Evolutionary conservation across 2,329 filamentous ascomycete species (phyloP).

Genomic region (Pestalotiopsis sp.): DNA sequence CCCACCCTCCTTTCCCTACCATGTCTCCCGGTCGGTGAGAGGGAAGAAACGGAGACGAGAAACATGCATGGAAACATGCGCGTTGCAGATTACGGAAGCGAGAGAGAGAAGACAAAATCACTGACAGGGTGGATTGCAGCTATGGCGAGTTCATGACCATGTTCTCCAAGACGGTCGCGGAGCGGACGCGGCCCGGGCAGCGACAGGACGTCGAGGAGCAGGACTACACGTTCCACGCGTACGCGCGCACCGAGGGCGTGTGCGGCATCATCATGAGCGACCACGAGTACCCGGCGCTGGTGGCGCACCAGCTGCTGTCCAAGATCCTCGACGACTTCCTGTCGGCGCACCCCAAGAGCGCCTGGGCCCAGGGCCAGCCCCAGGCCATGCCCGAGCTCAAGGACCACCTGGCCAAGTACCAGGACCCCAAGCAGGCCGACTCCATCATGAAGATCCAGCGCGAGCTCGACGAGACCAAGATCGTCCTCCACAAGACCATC

Average conservation of each 20-base stretch:
- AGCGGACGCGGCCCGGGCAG: constrained; percentile 78
- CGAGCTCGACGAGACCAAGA: constrained; percentile 96
- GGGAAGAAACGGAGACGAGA: background rate
- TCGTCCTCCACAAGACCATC: constrained; percentile 95
- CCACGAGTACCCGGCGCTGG: constrained; percentile 72
- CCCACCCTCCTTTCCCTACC: background rate
- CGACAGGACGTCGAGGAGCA: constrained; percentile 85
- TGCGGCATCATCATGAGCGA: constrained; percentile 78
- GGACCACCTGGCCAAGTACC: constrained; percentile 73
- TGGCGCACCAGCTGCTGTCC: constrained; percentile 82
- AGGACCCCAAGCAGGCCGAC: constrained; percentile 86
- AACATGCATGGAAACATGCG: background rate
- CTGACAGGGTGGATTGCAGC: constrained; percentile 24
- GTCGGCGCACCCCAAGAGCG: constrained; percentile 68
- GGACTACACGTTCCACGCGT: constrained; percentile 77
- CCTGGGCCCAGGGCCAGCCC: constrained; percentile 59
- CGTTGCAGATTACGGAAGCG: background rate
- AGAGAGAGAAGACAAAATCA: constrained; percentile 2
- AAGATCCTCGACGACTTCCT: constrained; percentile 90
- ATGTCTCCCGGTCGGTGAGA: background rate
- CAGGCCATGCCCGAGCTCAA: constrained; percentile 73
- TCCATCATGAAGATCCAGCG: constrained; percentile 95
- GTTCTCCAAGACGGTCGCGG: constrained; percentile 84
- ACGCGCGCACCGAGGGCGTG: constrained; percentile 72
- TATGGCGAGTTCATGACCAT: constrained; percentile 74